Percentiles rank a stretch among this genome's conserved stretches.
These are phyloP conservation scores for Saccharomyces hybrid DNA, from an alignment of 1,139 yeast species.

Conservation along the genomic window DNA sequence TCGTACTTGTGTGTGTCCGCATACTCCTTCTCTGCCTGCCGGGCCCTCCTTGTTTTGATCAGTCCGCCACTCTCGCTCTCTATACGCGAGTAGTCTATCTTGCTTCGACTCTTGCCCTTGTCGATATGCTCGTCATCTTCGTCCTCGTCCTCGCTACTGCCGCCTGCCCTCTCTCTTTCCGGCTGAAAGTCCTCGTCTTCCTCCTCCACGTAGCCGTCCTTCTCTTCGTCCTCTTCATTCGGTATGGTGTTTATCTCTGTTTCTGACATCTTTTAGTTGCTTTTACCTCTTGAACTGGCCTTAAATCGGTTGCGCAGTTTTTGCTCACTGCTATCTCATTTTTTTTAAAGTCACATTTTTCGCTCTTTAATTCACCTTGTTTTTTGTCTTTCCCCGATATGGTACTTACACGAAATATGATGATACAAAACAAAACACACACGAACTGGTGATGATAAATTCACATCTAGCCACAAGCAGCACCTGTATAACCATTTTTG, in stretches of 20 bases:
- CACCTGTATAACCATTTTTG: background rate
- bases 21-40: conserved; percentile 37
- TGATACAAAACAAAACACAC: background rate
- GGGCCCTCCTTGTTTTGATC: conserved; percentile 49
- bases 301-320: too few relatives aligned
- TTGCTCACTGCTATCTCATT: too few relatives aligned
- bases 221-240: conserved; percentile 19
- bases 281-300: background rate
- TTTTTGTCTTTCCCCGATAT: background rate
- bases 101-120: conserved; percentile 32
- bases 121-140: conserved; percentile 23
- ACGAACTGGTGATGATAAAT: background rate
- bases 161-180: conserved; percentile 20
- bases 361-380: background rate
- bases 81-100: conserved; percentile 36
- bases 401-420: background rate
- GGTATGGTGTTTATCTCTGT: conserved; percentile 14
- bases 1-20: conserved; percentile 28
- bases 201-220: conserved; percentile 47
- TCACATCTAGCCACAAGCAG: background rate
- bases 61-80: conserved; percentile 49
- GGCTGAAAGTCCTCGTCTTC: conserved; percentile 64
- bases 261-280: background rate
- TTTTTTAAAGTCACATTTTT: background rate
- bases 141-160: conserved; percentile 18